phyloP scores from a whole-genome alignment of 1,284 basidiomycete species.

The Termitomyces sp. region DNA sequence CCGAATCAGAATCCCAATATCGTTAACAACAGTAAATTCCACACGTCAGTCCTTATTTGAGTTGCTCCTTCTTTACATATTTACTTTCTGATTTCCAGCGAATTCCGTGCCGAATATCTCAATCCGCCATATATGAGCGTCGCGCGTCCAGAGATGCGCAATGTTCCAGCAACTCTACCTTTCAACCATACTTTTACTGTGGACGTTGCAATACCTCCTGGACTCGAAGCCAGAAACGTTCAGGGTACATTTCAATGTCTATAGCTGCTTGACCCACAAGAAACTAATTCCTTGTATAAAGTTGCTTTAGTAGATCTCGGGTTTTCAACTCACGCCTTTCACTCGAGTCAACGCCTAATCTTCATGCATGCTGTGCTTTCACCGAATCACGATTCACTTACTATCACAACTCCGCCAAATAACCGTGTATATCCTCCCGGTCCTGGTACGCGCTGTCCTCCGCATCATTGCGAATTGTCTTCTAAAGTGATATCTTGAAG shows the following conservation, averaged over 20 bases:
- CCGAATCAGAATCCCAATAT: conserved; percentile 31
- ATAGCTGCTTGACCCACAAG: not conserved
- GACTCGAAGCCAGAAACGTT: conserved; percentile 25
- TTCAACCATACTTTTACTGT: conserved; percentile 37
- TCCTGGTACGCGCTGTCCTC: conserved; percentile 27
- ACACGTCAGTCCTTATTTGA: conserved; percentile 19
- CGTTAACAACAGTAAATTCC: conserved; percentile 28
- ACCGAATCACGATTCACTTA: conserved; percentile 31
- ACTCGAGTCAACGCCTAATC: conserved; percentile 41
- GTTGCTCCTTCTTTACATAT: not conserved
- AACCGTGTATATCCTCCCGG: conserved; percentile 47
- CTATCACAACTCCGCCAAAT: conserved; percentile 39
- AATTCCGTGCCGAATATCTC: conserved; percentile 45
- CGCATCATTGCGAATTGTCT: not conserved
- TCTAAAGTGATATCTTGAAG: not conserved
- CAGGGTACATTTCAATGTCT: conserved; percentile 24
- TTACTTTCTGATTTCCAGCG: conserved; percentile 24
- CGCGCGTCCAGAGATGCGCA: conserved; percentile 31
- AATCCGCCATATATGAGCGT: conserved; percentile 41
- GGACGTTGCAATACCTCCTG: conserved; percentile 27
- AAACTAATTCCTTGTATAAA: conserved; percentile 9
- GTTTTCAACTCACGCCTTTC: conserved; percentile 44
- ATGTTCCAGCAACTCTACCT: conserved; percentile 32
- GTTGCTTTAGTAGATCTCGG: conserved; percentile 44
- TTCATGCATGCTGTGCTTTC: conserved; percentile 38